Conservation (phyloP, 2,329 filamentous ascomycete species). For the Nothopassalora personata region DNA sequence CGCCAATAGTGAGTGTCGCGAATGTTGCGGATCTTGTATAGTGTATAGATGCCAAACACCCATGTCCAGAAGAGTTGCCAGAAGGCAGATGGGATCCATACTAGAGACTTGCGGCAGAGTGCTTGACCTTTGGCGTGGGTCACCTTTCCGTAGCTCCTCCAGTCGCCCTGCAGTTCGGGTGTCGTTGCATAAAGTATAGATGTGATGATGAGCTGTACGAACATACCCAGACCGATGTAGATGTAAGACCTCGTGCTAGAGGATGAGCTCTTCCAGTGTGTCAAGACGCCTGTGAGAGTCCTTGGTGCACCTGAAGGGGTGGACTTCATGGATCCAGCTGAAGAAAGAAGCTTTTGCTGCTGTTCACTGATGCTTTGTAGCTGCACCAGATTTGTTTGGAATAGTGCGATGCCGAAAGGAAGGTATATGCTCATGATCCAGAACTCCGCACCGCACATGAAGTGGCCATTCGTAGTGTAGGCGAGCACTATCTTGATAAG, state of each 20-base stretch:
- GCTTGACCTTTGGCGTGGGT: conserved; percentile 22
- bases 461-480: conserved; percentile 34
- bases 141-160: conserved; percentile 21
- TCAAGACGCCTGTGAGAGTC: conserved; percentile 29
- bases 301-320: background rate
- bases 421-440: conserved; percentile 64
- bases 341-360: conserved; percentile 16
- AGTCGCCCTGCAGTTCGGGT: conserved; percentile 23
- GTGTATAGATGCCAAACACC: conserved; percentile 55
- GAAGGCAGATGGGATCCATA: conserved; percentile 57
- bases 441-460: conserved; percentile 53
- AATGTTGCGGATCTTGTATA: conserved; percentile 58
- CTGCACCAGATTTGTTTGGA: conserved; percentile 59
- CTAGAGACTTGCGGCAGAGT: conserved; percentile 42
- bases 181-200: conserved; percentile 19
- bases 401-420: conserved; percentile 60
- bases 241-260: conserved; percentile 45
- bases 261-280: conserved; percentile 34
- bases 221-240: conserved; percentile 51
- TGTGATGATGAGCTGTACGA: conserved; percentile 34
- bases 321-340: conserved; percentile 7
- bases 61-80: conserved; percentile 63
- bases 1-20: conserved; percentile 63
- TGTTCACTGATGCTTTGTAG: conserved; percentile 41
- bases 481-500: conserved; percentile 42